Conservation (phyloP, 805 yeast genomes). For the Candida insectorum region DNA sequence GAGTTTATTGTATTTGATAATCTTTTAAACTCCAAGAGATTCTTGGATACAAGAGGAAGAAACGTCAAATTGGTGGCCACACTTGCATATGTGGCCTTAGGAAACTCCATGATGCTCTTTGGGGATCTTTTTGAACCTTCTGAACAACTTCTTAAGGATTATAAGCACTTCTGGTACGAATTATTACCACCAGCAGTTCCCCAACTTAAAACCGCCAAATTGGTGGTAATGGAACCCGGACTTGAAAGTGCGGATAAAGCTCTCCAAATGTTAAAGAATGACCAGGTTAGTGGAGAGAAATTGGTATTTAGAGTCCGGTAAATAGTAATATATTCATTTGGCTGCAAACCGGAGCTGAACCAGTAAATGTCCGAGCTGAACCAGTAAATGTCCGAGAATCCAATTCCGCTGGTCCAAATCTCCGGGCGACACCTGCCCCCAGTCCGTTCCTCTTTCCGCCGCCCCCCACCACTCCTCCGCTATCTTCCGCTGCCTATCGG, state of each 20-base stretch:
- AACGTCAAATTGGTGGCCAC: background rate
- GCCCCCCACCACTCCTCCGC: too few species aligned
- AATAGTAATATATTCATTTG: background rate
- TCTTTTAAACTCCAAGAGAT: background rate
- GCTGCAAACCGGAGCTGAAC: background rate
- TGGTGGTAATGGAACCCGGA: conserved; percentile 23
- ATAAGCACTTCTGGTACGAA: conserved; percentile 15
- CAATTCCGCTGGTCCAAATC: too few species aligned
- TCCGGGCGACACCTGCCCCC: too few species aligned
- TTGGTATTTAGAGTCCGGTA: conserved; percentile 36
- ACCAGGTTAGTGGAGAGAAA: conserved; percentile 44
- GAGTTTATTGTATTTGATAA: conserved; percentile 11
- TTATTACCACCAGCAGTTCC: conserved; percentile 17
- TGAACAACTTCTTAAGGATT: background rate
- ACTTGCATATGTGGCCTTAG: background rate
- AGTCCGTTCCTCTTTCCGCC: too few species aligned
- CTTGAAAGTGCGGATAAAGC: conserved; percentile 33
- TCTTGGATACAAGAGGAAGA: conserved; percentile 1
- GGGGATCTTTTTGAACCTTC: background rate
- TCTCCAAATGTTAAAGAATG: conserved; percentile 28
- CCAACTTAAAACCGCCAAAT: conserved; percentile 16
- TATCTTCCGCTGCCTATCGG: too few species aligned
- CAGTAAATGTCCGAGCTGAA: too few species aligned
- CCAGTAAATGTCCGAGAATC: too few species aligned
- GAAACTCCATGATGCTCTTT: background rate